Conservation (phyloP, 352 stramenopile species). For the Phytophthora aleatoria region DNA sequence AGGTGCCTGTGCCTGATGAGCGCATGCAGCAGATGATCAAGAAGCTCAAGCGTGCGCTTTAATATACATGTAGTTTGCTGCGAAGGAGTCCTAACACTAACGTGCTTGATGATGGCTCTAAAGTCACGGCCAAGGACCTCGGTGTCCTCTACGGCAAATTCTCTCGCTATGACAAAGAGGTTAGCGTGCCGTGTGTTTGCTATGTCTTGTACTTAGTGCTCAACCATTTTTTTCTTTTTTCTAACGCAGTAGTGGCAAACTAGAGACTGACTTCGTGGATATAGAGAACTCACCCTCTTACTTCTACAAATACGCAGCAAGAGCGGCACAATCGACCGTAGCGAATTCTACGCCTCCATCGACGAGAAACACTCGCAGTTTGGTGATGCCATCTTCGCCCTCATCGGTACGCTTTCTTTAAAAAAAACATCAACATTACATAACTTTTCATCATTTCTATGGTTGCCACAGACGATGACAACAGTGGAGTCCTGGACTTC, state of each 20-base stretch:
- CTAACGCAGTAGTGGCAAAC: background rate
- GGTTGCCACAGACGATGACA: slow-evolving; percentile 55
- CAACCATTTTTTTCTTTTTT: background rate
- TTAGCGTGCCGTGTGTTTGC: slow-evolving; percentile 7
- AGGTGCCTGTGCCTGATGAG: slow-evolving; percentile 62
- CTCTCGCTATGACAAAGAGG: slow-evolving; percentile 71
- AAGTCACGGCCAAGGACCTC: slow-evolving; percentile 72
- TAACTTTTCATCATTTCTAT: slow-evolving; percentile 1
- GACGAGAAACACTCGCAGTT: slow-evolving; percentile 74
- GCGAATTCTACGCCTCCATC: slow-evolving; percentile 73
- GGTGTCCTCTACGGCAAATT: slow-evolving; percentile 59
- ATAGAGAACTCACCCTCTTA: slow-evolving; percentile 1
- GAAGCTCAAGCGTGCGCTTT: slow-evolving; percentile 58
- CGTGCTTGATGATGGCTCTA: background rate
- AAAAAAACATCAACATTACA: no score
- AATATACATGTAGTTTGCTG: no score
- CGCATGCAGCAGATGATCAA: slow-evolving; percentile 75
- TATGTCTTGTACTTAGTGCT: background rate
- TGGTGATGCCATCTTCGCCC: slow-evolving; percentile 71
- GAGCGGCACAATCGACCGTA: slow-evolving; percentile 68
- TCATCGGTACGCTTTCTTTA: slow-evolving; percentile 47
- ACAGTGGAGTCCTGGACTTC: slow-evolving; percentile 73
- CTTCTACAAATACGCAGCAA: slow-evolving; percentile 40
- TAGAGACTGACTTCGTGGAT: background rate
- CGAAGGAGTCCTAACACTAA: background rate